These are phyloP conservation scores for Amylocystis lapponica DNA, from an alignment of 768 basidiomycete species.

Conservation along the genomic window DNA sequence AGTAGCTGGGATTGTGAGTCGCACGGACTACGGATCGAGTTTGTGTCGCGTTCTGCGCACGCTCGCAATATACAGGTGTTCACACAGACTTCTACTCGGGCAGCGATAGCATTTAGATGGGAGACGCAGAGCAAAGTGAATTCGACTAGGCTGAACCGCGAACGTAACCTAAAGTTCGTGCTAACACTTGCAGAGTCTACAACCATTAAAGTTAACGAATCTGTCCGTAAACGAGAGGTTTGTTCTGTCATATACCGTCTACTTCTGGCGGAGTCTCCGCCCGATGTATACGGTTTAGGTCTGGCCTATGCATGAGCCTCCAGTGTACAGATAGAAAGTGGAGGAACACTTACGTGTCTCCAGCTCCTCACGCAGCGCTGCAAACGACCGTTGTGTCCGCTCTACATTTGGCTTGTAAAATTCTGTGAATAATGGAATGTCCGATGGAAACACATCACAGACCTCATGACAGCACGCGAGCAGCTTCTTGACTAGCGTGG, in stretches of 20 bases:
- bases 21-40: background rate
- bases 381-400: slow-evolving; percentile 74
- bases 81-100: too few species aligned
- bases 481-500: slow-evolving; percentile 77
- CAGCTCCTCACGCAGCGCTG: slow-evolving; percentile 76
- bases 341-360: slow-evolving; percentile 46
- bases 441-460: slow-evolving; percentile 20
- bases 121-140: too few species aligned
- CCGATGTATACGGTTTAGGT: background rate
- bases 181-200: too few species aligned
- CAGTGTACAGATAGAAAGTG: slow-evolving; percentile 7
- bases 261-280: slow-evolving; percentile 2
- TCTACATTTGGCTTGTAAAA: slow-evolving; percentile 68
- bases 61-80: background rate
- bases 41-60: background rate
- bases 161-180: too few species aligned
- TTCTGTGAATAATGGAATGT: slow-evolving; percentile 4
- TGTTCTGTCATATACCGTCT: background rate
- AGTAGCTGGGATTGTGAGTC: background rate
- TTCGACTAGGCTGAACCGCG: too few species aligned
- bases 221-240: too few species aligned
- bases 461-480: slow-evolving; percentile 88
- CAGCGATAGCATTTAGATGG: too few species aligned
- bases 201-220: too few species aligned
- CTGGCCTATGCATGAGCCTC: background rate